Evolutionary conservation across 2,329 filamentous ascomycete genomes (phyloP).

Genomic region (Metarhizium sp.): DNA sequence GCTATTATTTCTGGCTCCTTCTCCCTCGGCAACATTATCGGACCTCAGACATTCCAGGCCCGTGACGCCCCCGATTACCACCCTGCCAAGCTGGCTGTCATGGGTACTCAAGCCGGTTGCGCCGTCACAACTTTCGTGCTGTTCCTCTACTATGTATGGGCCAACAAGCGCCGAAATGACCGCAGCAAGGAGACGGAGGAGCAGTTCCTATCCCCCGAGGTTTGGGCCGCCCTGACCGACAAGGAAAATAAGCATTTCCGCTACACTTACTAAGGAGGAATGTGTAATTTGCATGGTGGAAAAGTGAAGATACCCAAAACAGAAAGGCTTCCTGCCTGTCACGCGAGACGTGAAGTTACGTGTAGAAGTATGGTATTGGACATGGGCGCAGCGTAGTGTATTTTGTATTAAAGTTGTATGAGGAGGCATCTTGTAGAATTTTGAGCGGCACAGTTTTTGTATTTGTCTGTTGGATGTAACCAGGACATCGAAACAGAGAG

Average conservation of each 20-base stretch:
- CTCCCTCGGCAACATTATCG: slow-evolving; percentile 46
- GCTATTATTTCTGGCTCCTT: slow-evolving; percentile 40
- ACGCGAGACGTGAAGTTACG: not conserved
- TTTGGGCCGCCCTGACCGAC: slow-evolving; percentile 44
- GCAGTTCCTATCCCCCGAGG: slow-evolving; percentile 28
- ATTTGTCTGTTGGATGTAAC: too few species aligned
- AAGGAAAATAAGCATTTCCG: slow-evolving; percentile 47
- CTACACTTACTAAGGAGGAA: slow-evolving; percentile 31
- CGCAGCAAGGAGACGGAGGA: slow-evolving; percentile 27
- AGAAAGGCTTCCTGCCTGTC: not conserved
- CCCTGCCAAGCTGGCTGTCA: slow-evolving; percentile 44
- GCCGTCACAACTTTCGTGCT: slow-evolving; percentile 32
- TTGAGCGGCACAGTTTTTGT: too few species aligned
- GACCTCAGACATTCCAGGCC: slow-evolving; percentile 45
- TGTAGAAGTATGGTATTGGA: not conserved
- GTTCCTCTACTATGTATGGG: slow-evolving; percentile 40
- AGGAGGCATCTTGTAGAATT: too few species aligned
- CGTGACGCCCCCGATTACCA: slow-evolving; percentile 41
- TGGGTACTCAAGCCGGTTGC: slow-evolving; percentile 38
- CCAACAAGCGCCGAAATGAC: slow-evolving; percentile 30
- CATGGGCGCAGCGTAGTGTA: too few species aligned
- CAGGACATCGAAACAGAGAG: too few species aligned
- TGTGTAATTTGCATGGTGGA: not conserved
- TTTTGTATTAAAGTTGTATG: too few species aligned
- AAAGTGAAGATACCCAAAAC: not conserved